Evolutionary conservation across 208 protist genomes (phyloP), one percentile per base, ranked within the genome.

Genomic region (Wallacemonas collosoma): DNA sequence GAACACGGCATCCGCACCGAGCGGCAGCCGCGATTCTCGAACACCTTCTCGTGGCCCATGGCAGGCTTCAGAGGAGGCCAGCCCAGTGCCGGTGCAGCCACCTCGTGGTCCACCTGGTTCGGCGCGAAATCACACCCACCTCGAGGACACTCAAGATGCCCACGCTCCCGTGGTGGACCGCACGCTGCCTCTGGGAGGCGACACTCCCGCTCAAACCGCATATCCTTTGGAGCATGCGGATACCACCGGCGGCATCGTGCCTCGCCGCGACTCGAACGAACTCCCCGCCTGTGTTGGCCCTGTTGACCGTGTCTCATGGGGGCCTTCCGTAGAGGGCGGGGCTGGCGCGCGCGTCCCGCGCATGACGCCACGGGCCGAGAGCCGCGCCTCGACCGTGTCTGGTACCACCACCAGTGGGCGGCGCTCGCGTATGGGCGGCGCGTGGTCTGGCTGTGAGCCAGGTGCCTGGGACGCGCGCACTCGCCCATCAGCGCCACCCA

Each of bases 391-490:
- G 36, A 63, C 9, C 36, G 5, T 5, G 7, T 45, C 60, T 3
- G 60, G 36, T 0, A 17, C 41, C 6, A 3, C 60, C 14, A 65
- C 12, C n/a, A 41, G 60, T 4, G 41, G 60, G 44, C 12, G n/a
- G 38, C 50, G 41, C 26, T 41, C 41, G 41, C 41, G 60, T 36
- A 17, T 8, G 5, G 53, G 9, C 0, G 60, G 60, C 1, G 41
- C 60, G 38, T 65, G 60, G 60, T 51, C n/a, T 4, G 60, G 60
- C 41, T 48, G 60, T n/a, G 60, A 38, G 7, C 40, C 60, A 36
- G 60, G 60, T 65, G 60, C 60, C 5, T 65, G 60, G 60, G 60
- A 65, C 45, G 60, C 36, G 0, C 57, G 57, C 57, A 38, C 9
- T 45, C 57, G 38, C 57, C 57, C 36, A 38, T 57, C 53, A 36